Evolutionary conservation across 2,329 filamentous ascomycete species (phyloP), one percentile per base, ranked within the genome.

Genomic region (Chaetomium strumarium): DNA sequence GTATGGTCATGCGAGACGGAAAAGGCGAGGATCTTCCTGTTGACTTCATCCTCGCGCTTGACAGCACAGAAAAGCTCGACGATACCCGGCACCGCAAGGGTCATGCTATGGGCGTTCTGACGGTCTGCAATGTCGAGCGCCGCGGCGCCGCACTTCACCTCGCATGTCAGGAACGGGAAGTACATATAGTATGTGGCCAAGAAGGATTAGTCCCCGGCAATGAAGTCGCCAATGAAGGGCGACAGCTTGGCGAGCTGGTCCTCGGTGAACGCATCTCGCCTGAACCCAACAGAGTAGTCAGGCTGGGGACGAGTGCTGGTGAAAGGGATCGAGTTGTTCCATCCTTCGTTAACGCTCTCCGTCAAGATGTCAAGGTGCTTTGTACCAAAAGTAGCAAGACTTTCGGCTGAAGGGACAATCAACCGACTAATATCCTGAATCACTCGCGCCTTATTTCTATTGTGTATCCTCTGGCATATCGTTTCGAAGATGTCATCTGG

Each of bases 261-360:
- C 0, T 68, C 48, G 1, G 67, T 74, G 53, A 78, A 78, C 48
- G 70, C 70, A 5, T 65, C 57, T 16, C 66, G 62, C 39, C 44
- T 62, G 57, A 76, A 75, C 33, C 70, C 71, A 3, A 74, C 64
- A 24, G 68, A 66, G 57, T 72, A 75, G 58, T 75, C 70, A 2
- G 72, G 72, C 59, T 76, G 71, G 10, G 70, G 73, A 46, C 66
- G 66, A 44, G 66, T 56, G 2, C 61, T 60, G 30, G 56, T 64
- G 1, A 75, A 37, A 7, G 71, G 65, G 34, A 72, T 63, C 6
- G 67, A 67, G 55, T 68, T 70, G 49, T 66, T 67, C 72, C 72
- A 75, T 51, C 46, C 46, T 48, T 48, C 46, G 46, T 48, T 48
- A 14, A 48, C 37, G 46, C 46, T 42, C n/a, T 12, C 68, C 10